Conservation (phyloP, 2,329 filamentous ascomycete genomes). For the Cordyceps sp. region DNA sequence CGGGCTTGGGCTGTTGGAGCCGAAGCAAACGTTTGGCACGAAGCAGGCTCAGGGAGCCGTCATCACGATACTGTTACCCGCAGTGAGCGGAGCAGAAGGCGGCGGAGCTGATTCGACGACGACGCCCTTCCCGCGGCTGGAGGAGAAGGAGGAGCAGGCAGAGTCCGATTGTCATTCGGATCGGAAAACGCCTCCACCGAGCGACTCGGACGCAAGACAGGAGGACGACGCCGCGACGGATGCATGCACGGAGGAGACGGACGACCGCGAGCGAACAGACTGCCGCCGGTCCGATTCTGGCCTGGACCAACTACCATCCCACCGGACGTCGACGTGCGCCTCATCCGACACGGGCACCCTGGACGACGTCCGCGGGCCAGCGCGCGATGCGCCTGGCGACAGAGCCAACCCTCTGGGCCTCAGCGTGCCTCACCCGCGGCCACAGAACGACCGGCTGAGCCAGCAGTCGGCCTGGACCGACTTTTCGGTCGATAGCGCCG, state of each 20-base stretch:
- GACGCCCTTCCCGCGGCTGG: constrained; percentile 16
- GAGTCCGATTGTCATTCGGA: constrained; percentile 23
- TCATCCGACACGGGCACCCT: constrained; percentile 17
- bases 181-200: constrained; percentile 10
- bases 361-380: constrained; percentile 11
- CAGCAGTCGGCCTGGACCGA: constrained; percentile 45
- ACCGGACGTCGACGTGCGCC: constrained; percentile 22
- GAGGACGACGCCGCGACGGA: constrained; percentile 18
- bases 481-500: constrained; percentile 36
- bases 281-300: constrained; percentile 12
- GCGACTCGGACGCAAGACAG: constrained; percentile 9
- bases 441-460: constrained; percentile 29
- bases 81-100: constrained; percentile 12
- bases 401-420: constrained; percentile 27
- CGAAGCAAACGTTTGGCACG: constrained; percentile 4
- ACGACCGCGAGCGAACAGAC: constrained; percentile 12
- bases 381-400: constrained; percentile 10
- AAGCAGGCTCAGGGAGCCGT: constrained; percentile 21
- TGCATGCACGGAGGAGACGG: constrained; percentile 18
- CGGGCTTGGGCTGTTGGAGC: constrained; percentile 20
- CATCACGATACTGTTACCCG: constrained; percentile 32
- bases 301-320: constrained; percentile 14
- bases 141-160: constrained; percentile 12
- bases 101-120: constrained; percentile 5
- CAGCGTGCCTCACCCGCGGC: constrained; percentile 26